These are phyloP conservation scores for Eustoma russellianum DNA, from an alignment of 257 asterid genomes.

Conservation along the genomic window DNA sequence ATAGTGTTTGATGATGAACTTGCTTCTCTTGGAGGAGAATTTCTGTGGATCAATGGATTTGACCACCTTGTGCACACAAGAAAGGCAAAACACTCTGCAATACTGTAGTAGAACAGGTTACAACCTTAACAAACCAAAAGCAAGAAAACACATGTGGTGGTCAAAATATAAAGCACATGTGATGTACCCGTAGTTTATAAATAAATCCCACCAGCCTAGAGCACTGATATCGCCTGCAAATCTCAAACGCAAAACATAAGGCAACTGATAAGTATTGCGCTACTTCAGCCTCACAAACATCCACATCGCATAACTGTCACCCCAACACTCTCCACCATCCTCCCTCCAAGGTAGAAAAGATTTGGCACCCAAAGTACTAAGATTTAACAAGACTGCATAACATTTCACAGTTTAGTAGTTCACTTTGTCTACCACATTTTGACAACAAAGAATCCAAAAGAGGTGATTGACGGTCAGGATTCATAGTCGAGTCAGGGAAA, in stretches of 20 bases:
- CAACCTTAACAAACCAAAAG: slow-evolving; percentile 10
- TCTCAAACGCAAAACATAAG: neutral
- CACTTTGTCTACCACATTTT: too few relatives aligned
- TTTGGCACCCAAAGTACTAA: neutral
- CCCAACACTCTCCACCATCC: too few relatives aligned
- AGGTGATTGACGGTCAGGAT: too few relatives aligned
- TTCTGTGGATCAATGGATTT: slow-evolving; percentile 82
- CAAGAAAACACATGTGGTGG: neutral
- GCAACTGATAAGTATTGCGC: neutral
- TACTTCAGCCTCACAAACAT: neutral
- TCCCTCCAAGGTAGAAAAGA: neutral
- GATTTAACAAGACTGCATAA: too few relatives aligned
- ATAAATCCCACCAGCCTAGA: slow-evolving; percentile 99
- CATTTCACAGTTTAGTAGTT: too few relatives aligned
- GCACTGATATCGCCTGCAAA: slow-evolving; percentile 70
- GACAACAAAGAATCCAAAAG: too few relatives aligned
- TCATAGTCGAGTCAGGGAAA: too few relatives aligned
- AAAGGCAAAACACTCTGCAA: slow-evolving; percentile 97
- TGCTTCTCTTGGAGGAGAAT: slow-evolving; percentile 50
- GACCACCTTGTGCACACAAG: slow-evolving; percentile 99
- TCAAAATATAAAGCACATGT: neutral
- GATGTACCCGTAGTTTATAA: slow-evolving; percentile 81
- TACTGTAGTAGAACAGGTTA: slow-evolving; percentile 37
- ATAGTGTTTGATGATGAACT: slow-evolving; percentile 61
- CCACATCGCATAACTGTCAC: neutral